Percentiles rank a stretch among this genome's conserved stretches.
Evolutionary conservation across 371 early-diverging fungal species (phyloP).

Genomic region (Blakeslea trispora): DNA sequence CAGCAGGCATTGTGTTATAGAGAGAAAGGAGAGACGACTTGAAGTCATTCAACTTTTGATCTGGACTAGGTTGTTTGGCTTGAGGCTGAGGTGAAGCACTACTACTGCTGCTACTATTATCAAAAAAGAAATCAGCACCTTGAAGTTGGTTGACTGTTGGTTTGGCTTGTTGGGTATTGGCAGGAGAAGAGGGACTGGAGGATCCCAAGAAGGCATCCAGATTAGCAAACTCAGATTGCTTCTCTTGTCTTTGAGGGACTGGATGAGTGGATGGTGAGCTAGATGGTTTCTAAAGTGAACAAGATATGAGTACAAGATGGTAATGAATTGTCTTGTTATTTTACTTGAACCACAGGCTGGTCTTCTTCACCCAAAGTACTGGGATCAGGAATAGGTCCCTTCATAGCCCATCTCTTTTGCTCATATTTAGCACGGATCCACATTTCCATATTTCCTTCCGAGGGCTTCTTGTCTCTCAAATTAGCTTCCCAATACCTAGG

Average conservation of each 20-base stretch:
- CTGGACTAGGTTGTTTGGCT: slow-evolving; percentile 22
- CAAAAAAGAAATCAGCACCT: slow-evolving; percentile 49
- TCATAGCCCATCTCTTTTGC: slow-evolving; percentile 73
- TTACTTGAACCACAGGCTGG: slow-evolving; percentile 14
- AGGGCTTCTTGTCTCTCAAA: slow-evolving; percentile 50
- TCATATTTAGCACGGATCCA: slow-evolving; percentile 90
- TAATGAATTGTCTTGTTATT: slow-evolving; percentile 5
- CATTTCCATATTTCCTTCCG: slow-evolving; percentile 70
- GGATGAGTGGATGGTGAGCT: slow-evolving; percentile 8
- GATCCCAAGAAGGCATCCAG: slow-evolving; percentile 47
- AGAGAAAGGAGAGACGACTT: slow-evolving; percentile 62
- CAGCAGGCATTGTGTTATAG: slow-evolving; percentile 39
- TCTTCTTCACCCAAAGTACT: slow-evolving; percentile 58
- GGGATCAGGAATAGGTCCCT: slow-evolving; percentile 76
- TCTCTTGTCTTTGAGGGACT: slow-evolving; percentile 20
- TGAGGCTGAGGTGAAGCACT: slow-evolving; percentile 14
- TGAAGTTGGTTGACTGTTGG: slow-evolving; percentile 32
- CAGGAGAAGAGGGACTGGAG: slow-evolving; percentile 26
- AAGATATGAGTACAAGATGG: no score
- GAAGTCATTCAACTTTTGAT: slow-evolving; percentile 44
- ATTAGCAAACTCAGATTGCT: slow-evolving; percentile 41
- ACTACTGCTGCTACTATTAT: slow-evolving; percentile 16
- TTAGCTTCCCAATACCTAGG: slow-evolving; percentile 68
- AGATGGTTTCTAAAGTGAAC: not conserved
- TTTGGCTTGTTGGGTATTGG: slow-evolving; percentile 8